Conservation (phyloP, 2,329 filamentous ascomycete genomes). For the Alternaria sp. region DNA sequence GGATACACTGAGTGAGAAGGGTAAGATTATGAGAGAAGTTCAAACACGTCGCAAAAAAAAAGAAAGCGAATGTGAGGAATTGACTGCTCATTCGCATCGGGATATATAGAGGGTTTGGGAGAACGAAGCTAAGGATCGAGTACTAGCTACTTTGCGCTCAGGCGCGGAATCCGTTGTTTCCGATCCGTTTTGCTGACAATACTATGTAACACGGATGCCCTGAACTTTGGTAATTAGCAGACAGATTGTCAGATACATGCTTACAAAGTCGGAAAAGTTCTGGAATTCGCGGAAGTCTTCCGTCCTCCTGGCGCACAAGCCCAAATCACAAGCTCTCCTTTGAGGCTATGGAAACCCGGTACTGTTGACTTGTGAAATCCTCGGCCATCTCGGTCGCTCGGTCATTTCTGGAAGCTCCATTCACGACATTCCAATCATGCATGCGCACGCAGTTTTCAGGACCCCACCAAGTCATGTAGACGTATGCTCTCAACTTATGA, state of each 20-base stretch:
- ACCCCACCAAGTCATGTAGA: not conserved
- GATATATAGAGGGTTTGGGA: conserved; percentile 11
- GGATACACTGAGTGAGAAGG: conserved; percentile 17
- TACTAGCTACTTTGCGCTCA: conserved; percentile 15
- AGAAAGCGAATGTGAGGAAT: too few species aligned
- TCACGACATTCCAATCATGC: not conserved
- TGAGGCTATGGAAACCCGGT: not conserved
- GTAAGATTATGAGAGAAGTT: conserved; percentile 10
- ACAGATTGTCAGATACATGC: not conserved
- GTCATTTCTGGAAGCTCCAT: not conserved
- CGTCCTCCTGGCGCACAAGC: not conserved
- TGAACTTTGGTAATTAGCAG: not conserved
- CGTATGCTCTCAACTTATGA: conserved; percentile 1
- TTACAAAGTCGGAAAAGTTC: not conserved
- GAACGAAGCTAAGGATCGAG: conserved; percentile 1
- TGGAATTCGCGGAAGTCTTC: conserved; percentile 3
- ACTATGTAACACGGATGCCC: not conserved
- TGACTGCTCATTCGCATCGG: too few species aligned
- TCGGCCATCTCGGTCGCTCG: not conserved
- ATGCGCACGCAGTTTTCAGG: not conserved
- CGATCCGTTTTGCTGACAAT: conserved; percentile 8
- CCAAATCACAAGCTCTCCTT: not conserved
- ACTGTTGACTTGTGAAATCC: not conserved
- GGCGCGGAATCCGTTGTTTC: conserved; percentile 9
- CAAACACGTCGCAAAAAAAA: conserved; percentile 13